A percentile compares a stretch with the other conserved stretches of the same genome.
Conservation (phyloP, 805 yeast species). For the Candida argentea region DNA sequence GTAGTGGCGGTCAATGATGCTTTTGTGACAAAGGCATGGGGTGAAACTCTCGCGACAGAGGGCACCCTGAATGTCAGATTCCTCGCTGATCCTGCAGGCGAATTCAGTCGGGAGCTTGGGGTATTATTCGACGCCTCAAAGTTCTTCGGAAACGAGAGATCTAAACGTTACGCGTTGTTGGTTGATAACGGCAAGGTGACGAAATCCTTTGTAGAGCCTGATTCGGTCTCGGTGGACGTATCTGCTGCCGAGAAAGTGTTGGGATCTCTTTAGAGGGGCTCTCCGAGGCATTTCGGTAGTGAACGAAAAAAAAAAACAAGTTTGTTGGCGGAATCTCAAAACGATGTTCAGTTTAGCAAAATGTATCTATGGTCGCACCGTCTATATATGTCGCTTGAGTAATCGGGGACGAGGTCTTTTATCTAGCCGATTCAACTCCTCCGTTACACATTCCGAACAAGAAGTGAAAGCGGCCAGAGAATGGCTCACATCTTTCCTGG, state of each 20-base stretch:
- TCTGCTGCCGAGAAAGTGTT: constrained; percentile 38
- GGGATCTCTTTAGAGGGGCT: constrained; percentile 9
- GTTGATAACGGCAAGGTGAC: constrained; percentile 67
- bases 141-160: constrained; percentile 68
- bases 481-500: constrained; percentile 32
- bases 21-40: constrained; percentile 80
- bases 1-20: constrained; percentile 81
- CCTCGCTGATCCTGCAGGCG: constrained; percentile 75
- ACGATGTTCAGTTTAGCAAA: constrained; percentile 1
- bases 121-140: constrained; percentile 65
- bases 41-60: constrained; percentile 22
- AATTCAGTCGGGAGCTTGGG: constrained; percentile 56
- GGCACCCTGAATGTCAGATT: constrained; percentile 35
- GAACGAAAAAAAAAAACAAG: neutral
- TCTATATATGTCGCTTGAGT: no score
- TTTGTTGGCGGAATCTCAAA: neutral
- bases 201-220: constrained; percentile 69
- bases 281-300: no score
- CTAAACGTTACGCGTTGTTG: constrained; percentile 65
- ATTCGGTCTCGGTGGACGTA: constrained; percentile 58
- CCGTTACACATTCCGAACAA: no score
- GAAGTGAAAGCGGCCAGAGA: constrained; percentile 23
- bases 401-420: no score
- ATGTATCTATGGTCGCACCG: no score
- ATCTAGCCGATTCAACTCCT: no score